Conservation (phyloP, 495 filamentous ascomycete species). For the Letharia lupina region DNA sequence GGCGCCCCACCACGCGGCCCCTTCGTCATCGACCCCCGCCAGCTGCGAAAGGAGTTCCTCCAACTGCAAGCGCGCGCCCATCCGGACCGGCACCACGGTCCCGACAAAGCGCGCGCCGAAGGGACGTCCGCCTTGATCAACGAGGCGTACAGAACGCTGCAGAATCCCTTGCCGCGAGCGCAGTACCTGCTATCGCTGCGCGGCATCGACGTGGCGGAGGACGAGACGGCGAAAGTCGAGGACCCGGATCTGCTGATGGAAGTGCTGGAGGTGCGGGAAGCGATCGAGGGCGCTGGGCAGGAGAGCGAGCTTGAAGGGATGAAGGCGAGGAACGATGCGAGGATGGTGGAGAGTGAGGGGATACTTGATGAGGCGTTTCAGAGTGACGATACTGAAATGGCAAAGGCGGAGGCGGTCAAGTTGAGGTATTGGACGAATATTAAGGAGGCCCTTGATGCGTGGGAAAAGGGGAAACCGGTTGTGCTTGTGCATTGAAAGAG, state of each 20-base stretch:
- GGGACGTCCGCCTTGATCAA: constrained; percentile 71
- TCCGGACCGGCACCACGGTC: constrained; percentile 64
- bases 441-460: constrained; percentile 65
- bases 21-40: constrained; percentile 59
- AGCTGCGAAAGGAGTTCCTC: constrained; percentile 77
- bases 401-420: constrained; percentile 60
- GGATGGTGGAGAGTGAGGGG: constrained; percentile 53
- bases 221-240: constrained; percentile 43
- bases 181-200: constrained; percentile 66
- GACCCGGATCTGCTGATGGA: constrained; percentile 70
- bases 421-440: constrained; percentile 92
- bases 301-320: constrained; percentile 58
- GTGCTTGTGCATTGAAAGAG: constrained; percentile 50
- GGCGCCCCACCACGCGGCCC: constrained; percentile 72
- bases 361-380: constrained; percentile 55
- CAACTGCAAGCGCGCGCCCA: constrained; percentile 70
- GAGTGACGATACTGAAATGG: constrained; percentile 54
- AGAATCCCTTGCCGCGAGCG: constrained; percentile 64
- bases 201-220: constrained; percentile 68
- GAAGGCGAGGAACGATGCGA: constrained; percentile 55
- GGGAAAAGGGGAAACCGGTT: constrained; percentile 72
- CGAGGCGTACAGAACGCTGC: constrained; percentile 77
- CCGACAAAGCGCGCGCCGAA: constrained; percentile 56
- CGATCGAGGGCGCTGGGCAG: constrained; percentile 63
- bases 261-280: constrained; percentile 80